phyloP scores from a whole-genome alignment of 306 rosid genomes.

The Malus fusca region DNA sequence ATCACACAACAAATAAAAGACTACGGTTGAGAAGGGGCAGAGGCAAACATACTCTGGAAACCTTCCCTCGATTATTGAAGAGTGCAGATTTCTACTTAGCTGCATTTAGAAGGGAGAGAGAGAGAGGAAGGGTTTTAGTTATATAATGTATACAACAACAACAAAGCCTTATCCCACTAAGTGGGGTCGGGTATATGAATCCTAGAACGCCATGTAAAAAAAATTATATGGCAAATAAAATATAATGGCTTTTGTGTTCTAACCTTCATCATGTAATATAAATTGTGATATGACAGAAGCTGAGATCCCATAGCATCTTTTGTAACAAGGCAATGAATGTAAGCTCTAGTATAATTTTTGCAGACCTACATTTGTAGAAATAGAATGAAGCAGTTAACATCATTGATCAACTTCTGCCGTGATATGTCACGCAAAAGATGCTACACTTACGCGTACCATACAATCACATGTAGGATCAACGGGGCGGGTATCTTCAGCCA shows the following conservation, averaged over 20 bases:
- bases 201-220: background rate
- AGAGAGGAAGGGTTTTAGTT: background rate
- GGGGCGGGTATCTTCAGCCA: conserved; percentile 93
- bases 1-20: background rate
- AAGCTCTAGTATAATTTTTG: conserved; percentile 84
- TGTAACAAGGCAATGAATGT: conserved; percentile 89
- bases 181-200: no score
- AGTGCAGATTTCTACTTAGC: conserved; percentile 86
- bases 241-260: background rate
- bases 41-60: conserved; percentile 73
- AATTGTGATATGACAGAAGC: conserved; percentile 89
- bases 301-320: conserved; percentile 99
- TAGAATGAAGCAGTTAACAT: conserved; percentile 15
- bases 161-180: no score
- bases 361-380: conserved; percentile 58
- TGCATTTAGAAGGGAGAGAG: conserved; percentile 25
- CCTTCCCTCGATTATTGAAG: conserved; percentile 65
- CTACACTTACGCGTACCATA: conserved; percentile 52
- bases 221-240: background rate
- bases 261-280: conserved; percentile 90
- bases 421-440: conserved; percentile 6
- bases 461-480: conserved; percentile 81
- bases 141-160: background rate
- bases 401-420: background rate
- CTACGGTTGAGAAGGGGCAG: background rate